Base-by-base conservation (phyloP, 805 yeast genomes). In the Myxozyma melibiosi region DNA sequence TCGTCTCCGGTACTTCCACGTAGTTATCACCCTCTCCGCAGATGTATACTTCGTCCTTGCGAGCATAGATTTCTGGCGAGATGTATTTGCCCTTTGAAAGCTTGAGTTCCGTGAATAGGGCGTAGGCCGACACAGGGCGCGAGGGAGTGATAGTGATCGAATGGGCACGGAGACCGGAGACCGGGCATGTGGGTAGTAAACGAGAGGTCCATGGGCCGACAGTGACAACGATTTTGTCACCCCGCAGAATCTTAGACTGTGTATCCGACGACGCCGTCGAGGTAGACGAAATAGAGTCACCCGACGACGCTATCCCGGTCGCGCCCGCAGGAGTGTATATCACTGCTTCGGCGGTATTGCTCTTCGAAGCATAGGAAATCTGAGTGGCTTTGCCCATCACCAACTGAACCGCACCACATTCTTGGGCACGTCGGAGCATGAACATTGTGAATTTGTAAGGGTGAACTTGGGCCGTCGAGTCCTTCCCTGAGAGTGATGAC, bases 181-280 rank as follows among this genome's bases (percentile, higher is more conserved):
- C 90, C 28, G 98, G 99, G 70, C 98, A 91, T 64, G 87, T 90
- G 2, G 96, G 96, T 57, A 92, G 74, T 41, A 92, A 81, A 67
- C 85, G 86, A 1, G 96, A 86, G 2, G 97, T 90, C 99, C 99
- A 92, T 11, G 99, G 99, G 0, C 99, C 99, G 65, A 89, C 88
- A 0, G 96, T 78, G 66, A 94, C 76, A 9, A 92, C 84, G n/a
- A 90, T 84, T 65, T 88, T 84, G 68, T 88, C 89, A 53, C 88
- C 94, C 13, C 66, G 68, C 13, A 90, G 74, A 33, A 51, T 40
- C 16, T 39, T 37, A 8, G 53, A 39, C 9, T 40, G 45, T 20
- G 51, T 13, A 27, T 39, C 46, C 22, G 50, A 28, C 14, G 45
- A 43, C 9, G 45, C 35, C 14, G 45, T 24, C 8, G 53, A 40